Conservation (phyloP, 1,284 basidiomycete genomes). For the Fistulinella cinereoalba region DNA sequence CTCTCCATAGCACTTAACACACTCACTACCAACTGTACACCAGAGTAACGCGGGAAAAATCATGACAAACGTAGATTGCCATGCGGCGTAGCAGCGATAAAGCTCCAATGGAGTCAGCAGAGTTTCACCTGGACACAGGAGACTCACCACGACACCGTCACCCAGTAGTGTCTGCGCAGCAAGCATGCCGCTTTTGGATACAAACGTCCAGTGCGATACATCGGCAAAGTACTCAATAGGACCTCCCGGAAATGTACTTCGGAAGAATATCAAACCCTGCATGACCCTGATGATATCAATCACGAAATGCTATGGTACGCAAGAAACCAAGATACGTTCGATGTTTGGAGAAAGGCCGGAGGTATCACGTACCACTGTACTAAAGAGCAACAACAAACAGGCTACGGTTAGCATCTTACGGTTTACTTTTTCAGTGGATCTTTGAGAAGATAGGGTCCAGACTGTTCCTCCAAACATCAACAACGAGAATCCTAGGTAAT, state of each 20-base stretch:
- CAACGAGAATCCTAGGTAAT: no score
- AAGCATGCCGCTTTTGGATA: conserved; percentile 26
- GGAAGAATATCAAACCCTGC: conserved; percentile 3
- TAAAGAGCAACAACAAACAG: background rate
- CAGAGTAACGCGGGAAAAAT: no score
- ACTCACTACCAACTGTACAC: no score
- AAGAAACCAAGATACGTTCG: background rate
- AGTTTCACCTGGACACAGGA: background rate
- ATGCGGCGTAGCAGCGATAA: no score
- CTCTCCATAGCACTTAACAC: background rate
- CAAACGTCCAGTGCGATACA: conserved; percentile 24
- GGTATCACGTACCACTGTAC: conserved; percentile 6
- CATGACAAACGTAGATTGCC: no score
- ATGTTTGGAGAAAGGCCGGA: background rate
- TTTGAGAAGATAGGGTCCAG: background rate
- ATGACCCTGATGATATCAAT: conserved; percentile 9
- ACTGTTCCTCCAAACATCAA: no score
- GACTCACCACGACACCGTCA: conserved; percentile 31
- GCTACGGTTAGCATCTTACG: conserved; percentile 1
- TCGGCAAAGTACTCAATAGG: conserved; percentile 20
- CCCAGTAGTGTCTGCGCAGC: conserved; percentile 28
- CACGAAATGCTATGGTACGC: conserved; percentile 8
- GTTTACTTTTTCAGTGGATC: background rate
- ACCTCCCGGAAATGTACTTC: conserved; percentile 6
- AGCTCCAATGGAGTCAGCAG: no score